Evolutionary conservation across 2,329 filamentous ascomycete genomes (phyloP).

Genomic region (Trichothecium sympodiale): DNA sequence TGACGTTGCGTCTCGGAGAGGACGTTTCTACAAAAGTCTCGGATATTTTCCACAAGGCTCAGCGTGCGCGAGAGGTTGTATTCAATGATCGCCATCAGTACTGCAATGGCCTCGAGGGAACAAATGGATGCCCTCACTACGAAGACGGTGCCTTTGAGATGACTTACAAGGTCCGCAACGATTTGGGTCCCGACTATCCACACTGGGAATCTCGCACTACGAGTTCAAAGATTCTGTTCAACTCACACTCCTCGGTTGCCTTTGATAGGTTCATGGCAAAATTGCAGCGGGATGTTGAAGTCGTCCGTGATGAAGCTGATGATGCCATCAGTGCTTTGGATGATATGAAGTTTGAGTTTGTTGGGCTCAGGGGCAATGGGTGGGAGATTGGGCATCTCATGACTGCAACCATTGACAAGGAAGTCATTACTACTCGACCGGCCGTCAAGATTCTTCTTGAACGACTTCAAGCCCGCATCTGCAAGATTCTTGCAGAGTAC

Average conservation of each 20-base stretch:
- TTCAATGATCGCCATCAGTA: slow-evolving; percentile 27
- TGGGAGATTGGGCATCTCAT: slow-evolving; percentile 37
- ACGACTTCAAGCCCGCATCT: slow-evolving; percentile 37
- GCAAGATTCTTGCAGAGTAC: slow-evolving; percentile 34
- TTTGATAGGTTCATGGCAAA: slow-evolving; percentile 31
- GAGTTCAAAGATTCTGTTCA: slow-evolving; percentile 34
- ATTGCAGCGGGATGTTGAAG: slow-evolving; percentile 24
- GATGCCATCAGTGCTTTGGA: slow-evolving; percentile 26
- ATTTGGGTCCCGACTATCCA: slow-evolving; percentile 34
- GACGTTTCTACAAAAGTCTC: slow-evolving; percentile 33
- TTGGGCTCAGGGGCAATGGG: slow-evolving; percentile 31
- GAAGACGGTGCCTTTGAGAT: slow-evolving; percentile 34
- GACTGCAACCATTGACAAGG: slow-evolving; percentile 29
- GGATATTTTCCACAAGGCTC: slow-evolving; percentile 26
- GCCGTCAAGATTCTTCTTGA: slow-evolving; percentile 38
- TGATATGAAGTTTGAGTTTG: slow-evolving; percentile 37
- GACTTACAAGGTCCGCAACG: slow-evolving; percentile 34
- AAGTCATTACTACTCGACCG: slow-evolving; percentile 29
- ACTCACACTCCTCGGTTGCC: slow-evolving; percentile 27
- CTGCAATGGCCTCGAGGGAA: slow-evolving; percentile 24
- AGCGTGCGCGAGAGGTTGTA: slow-evolving; percentile 27
- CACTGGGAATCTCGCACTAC: slow-evolving; percentile 31
- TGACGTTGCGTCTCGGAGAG: slow-evolving; percentile 34
- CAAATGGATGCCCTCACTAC: slow-evolving; percentile 25
- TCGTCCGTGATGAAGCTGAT: slow-evolving; percentile 29